A percentile compares a stretch with the other conserved stretches of the same genome.
These are phyloP conservation scores for Stagonosporopsis cucurbitacearum DNA, from an alignment of 2,329 filamentous ascomycete species.

Conservation along the genomic window DNA sequence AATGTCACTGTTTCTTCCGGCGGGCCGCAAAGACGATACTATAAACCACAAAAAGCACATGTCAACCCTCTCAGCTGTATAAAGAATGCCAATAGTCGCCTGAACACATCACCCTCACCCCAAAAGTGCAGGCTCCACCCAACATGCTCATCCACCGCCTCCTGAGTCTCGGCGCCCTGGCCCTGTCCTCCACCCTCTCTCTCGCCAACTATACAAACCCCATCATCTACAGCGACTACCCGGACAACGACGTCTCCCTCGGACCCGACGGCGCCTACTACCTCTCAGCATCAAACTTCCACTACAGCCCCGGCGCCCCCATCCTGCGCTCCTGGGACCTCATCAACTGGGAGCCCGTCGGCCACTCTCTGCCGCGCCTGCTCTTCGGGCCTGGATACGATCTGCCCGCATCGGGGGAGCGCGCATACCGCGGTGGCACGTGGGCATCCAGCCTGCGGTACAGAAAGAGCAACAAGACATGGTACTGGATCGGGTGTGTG, in stretches of 20 bases:
- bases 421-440: conserved; percentile 58
- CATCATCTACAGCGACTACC: conserved; percentile 58
- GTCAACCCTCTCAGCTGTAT: no score
- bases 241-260: conserved; percentile 59
- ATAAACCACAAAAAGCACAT: background rate
- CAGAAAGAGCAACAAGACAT: conserved; percentile 53
- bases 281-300: conserved; percentile 60
- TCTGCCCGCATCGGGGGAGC: conserved; percentile 43
- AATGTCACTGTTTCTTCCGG: background rate
- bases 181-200: background rate
- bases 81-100: background rate
- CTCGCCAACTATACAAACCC: conserved; percentile 48
- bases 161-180: background rate
- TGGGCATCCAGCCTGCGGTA: conserved; percentile 61
- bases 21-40: background rate
- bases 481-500: conserved; percentile 64
- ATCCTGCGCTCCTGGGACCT: conserved; percentile 61
- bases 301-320: conserved; percentile 61
- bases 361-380: conserved; percentile 36
- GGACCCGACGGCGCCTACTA: conserved; percentile 50
- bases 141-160: background rate
- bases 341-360: conserved; percentile 52
- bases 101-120: background rate
- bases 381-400: conserved; percentile 50
- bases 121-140: background rate